phyloP scores from a whole-genome alignment of 192 early-diverging fungal species.

The Backusella australiensis region DNA sequence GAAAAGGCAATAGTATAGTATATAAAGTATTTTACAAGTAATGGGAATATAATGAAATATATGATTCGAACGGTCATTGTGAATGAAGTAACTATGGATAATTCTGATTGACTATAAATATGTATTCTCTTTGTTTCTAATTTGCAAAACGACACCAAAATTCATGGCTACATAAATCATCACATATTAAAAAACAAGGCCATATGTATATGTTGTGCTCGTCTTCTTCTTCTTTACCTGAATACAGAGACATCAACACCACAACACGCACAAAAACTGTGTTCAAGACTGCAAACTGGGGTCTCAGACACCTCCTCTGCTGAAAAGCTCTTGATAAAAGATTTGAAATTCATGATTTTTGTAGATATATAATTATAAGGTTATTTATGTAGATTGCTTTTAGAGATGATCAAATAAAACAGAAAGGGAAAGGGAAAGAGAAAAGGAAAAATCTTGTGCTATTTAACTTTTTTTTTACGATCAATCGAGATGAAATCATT shows the following conservation, averaged over 20 bases:
- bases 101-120: not conserved
- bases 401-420: not conserved
- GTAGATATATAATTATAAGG: not conserved
- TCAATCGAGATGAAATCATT: not conserved
- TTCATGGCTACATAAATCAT: constrained; percentile 9
- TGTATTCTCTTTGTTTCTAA: not conserved
- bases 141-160: constrained; percentile 15
- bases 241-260: constrained; percentile 13
- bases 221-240: not conserved
- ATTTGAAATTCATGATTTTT: not conserved
- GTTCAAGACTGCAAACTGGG: not conserved
- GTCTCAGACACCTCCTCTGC: not conserved
- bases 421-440: not conserved
- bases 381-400: not conserved
- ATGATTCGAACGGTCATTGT: not conserved
- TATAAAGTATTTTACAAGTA: not conserved
- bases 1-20: not conserved
- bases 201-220: not conserved
- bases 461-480: not conserved
- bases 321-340: not conserved
- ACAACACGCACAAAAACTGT: constrained; percentile 14
- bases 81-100: not conserved
- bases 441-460: not conserved
- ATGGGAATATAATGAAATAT: not conserved
- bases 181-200: not conserved